These are phyloP conservation scores for Thelonectria rubi DNA, from an alignment of 2,329 filamentous ascomycete species.

Conservation along the genomic window DNA sequence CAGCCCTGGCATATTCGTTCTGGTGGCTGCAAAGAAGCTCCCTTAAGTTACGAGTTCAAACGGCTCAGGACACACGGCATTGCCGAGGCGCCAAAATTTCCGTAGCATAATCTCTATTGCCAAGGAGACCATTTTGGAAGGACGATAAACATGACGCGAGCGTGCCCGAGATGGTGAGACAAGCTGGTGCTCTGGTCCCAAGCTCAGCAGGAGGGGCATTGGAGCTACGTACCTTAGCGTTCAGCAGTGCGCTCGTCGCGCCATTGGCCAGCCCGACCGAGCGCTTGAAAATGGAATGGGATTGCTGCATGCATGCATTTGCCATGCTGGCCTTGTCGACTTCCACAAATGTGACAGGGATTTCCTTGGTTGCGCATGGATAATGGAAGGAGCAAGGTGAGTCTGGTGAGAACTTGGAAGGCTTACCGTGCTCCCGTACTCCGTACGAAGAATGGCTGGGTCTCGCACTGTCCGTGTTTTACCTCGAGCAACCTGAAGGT, in stretches of 20 bases:
- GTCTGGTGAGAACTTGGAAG: neutral
- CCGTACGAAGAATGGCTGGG: neutral
- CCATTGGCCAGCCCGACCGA: conserved; percentile 25
- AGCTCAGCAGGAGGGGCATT: conserved; percentile 9
- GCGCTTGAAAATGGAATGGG: conserved; percentile 24
- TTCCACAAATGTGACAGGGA: conserved; percentile 22
- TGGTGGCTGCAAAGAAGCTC: too few relatives aligned
- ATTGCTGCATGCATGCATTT: conserved; percentile 26
- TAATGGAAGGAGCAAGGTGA: neutral
- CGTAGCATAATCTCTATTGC: conserved; percentile 1
- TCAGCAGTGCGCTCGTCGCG: conserved; percentile 21
- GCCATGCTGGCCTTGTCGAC: conserved; percentile 30
- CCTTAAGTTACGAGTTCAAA: too few relatives aligned
- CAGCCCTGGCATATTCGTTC: too few relatives aligned
- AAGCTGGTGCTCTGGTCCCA: conserved; percentile 6
- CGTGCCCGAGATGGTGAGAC: conserved; percentile 25
- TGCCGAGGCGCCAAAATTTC: neutral
- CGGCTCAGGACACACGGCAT: neutral
- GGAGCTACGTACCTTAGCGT: neutral
- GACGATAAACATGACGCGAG: neutral
- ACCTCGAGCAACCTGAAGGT: neutral
- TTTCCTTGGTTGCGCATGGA: conserved; percentile 6
- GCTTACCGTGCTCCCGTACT: too few relatives aligned
- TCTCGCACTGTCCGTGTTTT: conserved; percentile 33
- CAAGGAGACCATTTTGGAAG: neutral